Conservation (phyloP, 192 early-diverging fungal genomes). For the Coemansia sp. region DNA sequence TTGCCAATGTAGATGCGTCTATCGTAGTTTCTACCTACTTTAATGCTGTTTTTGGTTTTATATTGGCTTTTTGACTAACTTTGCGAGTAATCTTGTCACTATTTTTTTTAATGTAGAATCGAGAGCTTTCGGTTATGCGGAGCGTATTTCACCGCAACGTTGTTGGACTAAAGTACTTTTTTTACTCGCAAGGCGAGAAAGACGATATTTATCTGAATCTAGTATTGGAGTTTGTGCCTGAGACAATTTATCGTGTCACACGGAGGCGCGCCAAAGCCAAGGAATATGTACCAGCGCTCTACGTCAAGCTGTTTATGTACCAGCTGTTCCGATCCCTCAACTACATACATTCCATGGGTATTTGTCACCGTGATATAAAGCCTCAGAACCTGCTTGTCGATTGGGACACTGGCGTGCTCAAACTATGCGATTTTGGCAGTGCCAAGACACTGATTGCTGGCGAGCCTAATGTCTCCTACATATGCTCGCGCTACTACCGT, state of each 20-base stretch:
- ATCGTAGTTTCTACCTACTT: too few species aligned
- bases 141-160: constrained; percentile 92
- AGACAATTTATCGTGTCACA: constrained; percentile 93
- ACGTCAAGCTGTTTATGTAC: constrained; percentile 98
- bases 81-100: not conserved
- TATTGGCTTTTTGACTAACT: not conserved
- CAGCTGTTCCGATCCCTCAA: constrained; percentile 95
- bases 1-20: too few species aligned
- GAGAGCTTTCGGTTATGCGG: constrained; percentile 70
- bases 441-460: constrained; percentile 93
- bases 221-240: constrained; percentile 92
- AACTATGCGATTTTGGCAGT: constrained; percentile 97
- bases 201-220: constrained; percentile 97
- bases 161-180: constrained; percentile 84
- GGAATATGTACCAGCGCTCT: constrained; percentile 92
- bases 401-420: constrained; percentile 85
- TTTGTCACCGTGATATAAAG: constrained; percentile 99
- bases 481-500: constrained; percentile 96
- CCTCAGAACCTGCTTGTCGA: constrained; percentile 97
- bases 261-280: constrained; percentile 87
- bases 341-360: constrained; percentile 94
- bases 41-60: not conserved
- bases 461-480: constrained; percentile 98
- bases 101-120: constrained; percentile 27
- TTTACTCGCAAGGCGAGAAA: constrained; percentile 90